Evolutionary conservation across 2,329 filamentous ascomycete genomes (phyloP).

Genomic region (Epicoccum sorghinum): DNA sequence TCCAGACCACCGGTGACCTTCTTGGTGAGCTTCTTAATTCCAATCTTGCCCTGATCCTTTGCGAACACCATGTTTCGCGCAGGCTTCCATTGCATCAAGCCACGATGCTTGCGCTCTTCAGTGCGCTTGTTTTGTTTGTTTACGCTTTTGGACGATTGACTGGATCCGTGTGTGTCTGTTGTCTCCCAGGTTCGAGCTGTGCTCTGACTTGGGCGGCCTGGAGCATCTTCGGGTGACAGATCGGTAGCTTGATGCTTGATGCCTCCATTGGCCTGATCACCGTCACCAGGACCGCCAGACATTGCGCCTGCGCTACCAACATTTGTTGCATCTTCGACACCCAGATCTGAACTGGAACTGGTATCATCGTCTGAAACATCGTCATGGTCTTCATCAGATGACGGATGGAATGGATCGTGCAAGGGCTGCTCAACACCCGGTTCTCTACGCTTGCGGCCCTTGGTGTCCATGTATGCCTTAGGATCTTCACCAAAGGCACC

Average conservation of each 20-base stretch:
- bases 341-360: conserved; percentile 58
- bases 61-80: conserved; percentile 85
- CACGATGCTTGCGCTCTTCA: conserved; percentile 83
- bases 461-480: conserved; percentile 60
- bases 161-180: conserved; percentile 20
- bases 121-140: conserved; percentile 70
- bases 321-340: conserved; percentile 62
- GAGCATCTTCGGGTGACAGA: conserved; percentile 29
- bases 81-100: conserved; percentile 94
- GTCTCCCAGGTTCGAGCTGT: conserved; percentile 37
- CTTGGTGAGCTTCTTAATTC: conserved; percentile 75
- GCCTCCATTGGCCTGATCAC: conserved; percentile 23
- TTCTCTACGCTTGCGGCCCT: conserved; percentile 61
- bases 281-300: conserved; percentile 25
- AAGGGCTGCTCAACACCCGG: conserved; percentile 60
- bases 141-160: conserved; percentile 60
- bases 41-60: conserved; percentile 84
- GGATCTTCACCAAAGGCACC: conserved; percentile 85
- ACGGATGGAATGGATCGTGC: conserved; percentile 58
- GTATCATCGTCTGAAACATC: conserved; percentile 45
- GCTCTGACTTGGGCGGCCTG: conserved; percentile 32
- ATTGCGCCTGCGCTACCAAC: conserved; percentile 32
- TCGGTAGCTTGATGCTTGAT: conserved; percentile 38
- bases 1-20: conserved; percentile 73
- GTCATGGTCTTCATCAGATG: conserved; percentile 50